These are phyloP conservation scores for Kodamaea anthophila DNA, from an alignment of 1,139 yeast species.

Conservation along the genomic window DNA sequence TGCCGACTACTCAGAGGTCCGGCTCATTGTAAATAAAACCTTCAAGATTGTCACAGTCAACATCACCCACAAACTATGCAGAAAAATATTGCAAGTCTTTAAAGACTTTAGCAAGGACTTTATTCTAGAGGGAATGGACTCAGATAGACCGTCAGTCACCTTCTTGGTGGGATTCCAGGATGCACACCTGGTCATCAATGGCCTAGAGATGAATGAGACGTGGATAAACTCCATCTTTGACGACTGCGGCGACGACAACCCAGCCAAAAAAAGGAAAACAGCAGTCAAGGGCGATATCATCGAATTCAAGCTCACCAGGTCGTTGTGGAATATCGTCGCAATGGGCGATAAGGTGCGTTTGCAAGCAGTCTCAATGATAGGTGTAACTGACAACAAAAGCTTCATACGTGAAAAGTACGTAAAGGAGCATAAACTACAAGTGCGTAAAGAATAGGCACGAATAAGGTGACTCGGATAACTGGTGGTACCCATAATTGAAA, in stretches of 20 bases:
- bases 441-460: too few species aligned
- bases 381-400: too few species aligned
- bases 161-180: slow-evolving; percentile 24
- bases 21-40: slow-evolving; percentile 25
- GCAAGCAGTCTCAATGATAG: slow-evolving; percentile 29
- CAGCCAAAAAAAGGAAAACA: slow-evolving; percentile 13
- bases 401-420: too few species aligned
- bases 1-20: slow-evolving; percentile 19
- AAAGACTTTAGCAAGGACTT: slow-evolving; percentile 18
- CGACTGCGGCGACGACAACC: background rate
- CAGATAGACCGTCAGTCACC: slow-evolving; percentile 14
- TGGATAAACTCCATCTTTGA: slow-evolving; percentile 29
- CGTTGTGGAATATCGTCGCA: slow-evolving; percentile 30
- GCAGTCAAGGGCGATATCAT: slow-evolving; percentile 26
- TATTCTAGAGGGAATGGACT: slow-evolving; percentile 15
- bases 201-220: slow-evolving; percentile 26
- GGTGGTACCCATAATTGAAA: too few species aligned
- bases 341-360: slow-evolving; percentile 20
- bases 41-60: slow-evolving; percentile 22
- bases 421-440: too few species aligned
- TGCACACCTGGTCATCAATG: slow-evolving; percentile 30
- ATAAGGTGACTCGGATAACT: too few species aligned
- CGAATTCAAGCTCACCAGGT: slow-evolving; percentile 26
- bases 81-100: slow-evolving; percentile 23
- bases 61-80: slow-evolving; percentile 21